Conservation (phyloP, 148 eudicot species). For the Tetragonia tetragonoides region DNA sequence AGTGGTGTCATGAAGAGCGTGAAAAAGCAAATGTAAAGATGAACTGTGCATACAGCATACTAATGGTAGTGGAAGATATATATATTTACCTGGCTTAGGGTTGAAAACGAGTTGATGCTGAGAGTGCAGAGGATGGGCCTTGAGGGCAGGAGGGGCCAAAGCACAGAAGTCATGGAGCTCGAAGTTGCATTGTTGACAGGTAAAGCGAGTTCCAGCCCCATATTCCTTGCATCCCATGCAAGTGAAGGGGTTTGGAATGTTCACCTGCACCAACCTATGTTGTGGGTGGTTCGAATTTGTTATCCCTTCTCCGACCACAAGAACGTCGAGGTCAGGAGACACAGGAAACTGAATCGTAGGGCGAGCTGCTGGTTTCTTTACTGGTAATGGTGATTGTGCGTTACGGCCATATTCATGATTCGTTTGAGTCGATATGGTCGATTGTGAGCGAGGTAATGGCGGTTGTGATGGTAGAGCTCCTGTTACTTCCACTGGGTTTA, state of each 20-base stretch:
- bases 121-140: slow-evolving; percentile 68
- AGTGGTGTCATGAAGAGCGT: no score
- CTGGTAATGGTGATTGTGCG: neutral
- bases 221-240: slow-evolving; percentile 81
- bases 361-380: neutral
- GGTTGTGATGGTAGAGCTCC: neutral
- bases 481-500: slow-evolving; percentile 5
- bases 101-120: slow-evolving; percentile 73
- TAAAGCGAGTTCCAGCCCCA: slow-evolving; percentile 71
- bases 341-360: slow-evolving; percentile 24
- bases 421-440: slow-evolving; percentile 16
- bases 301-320: slow-evolving; percentile 20
- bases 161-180: slow-evolving; percentile 94
- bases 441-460: slow-evolving; percentile 10
- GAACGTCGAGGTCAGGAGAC: slow-evolving; percentile 24
- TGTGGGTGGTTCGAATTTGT: slow-evolving; percentile 45
- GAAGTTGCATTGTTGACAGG: slow-evolving; percentile 77
- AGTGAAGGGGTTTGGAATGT: slow-evolving; percentile 40
- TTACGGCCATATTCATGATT: slow-evolving; percentile 11
- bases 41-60: no score
- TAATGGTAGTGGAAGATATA: no score
- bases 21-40: no score
- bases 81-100: slow-evolving; percentile 42
- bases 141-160: slow-evolving; percentile 64
- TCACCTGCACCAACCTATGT: slow-evolving; percentile 44